Conservation (phyloP, 116 monocot genomes). For the Phalaenopsis hybrid region DNA sequence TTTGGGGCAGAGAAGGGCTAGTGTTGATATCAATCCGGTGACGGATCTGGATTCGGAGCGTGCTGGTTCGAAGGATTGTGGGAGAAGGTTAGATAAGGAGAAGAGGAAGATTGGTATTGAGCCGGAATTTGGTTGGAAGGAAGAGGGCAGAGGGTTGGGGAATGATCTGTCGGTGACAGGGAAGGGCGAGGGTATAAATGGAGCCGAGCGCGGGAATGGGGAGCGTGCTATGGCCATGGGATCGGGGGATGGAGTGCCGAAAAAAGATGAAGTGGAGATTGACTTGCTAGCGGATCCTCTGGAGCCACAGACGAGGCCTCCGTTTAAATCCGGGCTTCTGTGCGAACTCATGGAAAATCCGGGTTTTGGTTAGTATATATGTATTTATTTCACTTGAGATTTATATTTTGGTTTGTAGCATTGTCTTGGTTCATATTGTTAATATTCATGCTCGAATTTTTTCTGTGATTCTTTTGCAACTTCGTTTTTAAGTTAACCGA, state of each 20-base stretch:
- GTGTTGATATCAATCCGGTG: conserved; percentile 6
- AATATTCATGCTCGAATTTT: not conserved
- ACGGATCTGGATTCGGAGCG: conserved; percentile 10
- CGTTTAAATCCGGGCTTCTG: conserved; percentile 36
- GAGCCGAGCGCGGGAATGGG: not conserved
- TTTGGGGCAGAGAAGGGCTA: conserved; percentile 24
- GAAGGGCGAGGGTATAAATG: conserved; percentile 5
- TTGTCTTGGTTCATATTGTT: not conserved
- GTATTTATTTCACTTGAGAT: not conserved
- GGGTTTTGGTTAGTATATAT: conserved; percentile 52
- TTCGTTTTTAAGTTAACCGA: too few species aligned
- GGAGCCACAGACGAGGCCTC: conserved; percentile 23
- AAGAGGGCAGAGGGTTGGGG: conserved; percentile 21
- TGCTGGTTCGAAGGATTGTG: not conserved
- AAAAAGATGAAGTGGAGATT: conserved; percentile 32
- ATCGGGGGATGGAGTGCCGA: conserved; percentile 10
- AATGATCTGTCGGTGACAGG: not conserved
- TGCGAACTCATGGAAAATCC: conserved; percentile 67
- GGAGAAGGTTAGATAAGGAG: conserved; percentile 14
- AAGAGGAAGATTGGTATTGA: conserved; percentile 24
- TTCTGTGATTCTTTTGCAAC: too few species aligned
- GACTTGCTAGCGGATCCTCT: conserved; percentile 36
- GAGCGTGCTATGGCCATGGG: not conserved
- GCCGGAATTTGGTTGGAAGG: conserved; percentile 23
- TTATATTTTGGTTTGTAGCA: not conserved